Base-by-base conservation (phyloP, 768 basidiomycete species). In the Artomyces pyxidatus region DNA sequence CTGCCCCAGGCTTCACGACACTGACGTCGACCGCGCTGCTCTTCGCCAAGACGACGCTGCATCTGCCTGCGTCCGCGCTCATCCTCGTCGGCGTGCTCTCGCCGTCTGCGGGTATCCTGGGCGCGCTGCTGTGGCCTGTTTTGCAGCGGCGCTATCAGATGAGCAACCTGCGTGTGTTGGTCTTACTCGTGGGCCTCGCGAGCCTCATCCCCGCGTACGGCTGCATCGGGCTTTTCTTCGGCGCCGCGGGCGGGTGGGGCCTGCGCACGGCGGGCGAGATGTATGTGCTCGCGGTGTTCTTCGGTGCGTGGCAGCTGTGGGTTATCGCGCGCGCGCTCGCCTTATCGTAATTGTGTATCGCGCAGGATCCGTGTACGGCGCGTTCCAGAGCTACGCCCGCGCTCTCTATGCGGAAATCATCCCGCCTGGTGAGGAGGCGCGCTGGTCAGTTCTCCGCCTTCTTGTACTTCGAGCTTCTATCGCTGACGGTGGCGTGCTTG, bases 1-100 rank as follows among this genome's bases (percentile, higher is more conserved):
- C 22, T n/a, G 12, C 4, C 26, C 7, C 32, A 90, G 89, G 85
- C 2, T 93, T 94, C 66, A 89, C 93, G 3, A 96, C 94, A 0
- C 85, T 96, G 40, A 92, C 91, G 0, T 88, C 88, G 0, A 91
- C 90, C 0, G 89, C 95, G 0, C 78, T 97, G 47, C 76, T 99
- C 0, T 97, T 95, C 59, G 93, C 81, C 1, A 96, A 95, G 63
- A 95, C 93, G 1, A 73, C 83, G 1, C 75, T 97, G 16, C 73
- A 83, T 58, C 90, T 99, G 85, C 68, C 77, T 0, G 62, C 93
- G 0, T 81, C 85, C 0, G 75, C 85, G 1, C 79, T 95, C 42
- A 80, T 93, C 47, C 68, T 92, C 53, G 75, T 95, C 35, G 89
- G 88, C 6, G 75, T 85, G 9, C 71, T 92, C n/a, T 78, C 85